Base-by-base conservation (phyloP, 441 rosid species). In the Jatropha podagrica region DNA sequence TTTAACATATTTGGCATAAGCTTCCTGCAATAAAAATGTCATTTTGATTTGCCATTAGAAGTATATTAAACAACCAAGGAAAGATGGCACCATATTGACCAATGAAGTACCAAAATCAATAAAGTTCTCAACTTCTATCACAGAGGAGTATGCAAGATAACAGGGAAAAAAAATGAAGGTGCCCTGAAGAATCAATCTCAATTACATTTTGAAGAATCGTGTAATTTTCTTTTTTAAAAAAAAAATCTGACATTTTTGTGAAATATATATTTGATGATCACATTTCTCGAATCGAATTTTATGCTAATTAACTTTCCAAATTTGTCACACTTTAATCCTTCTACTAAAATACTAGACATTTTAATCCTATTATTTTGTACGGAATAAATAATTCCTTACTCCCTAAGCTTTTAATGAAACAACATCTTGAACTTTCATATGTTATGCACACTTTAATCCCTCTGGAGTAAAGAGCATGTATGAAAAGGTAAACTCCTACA, bases 1-100 rank as follows among this genome's bases (percentile, higher is more conserved):
- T 64, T 81, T 85, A 48, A 86, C 80, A 76, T 87, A 95, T 61
- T 89, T 90, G 77, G 97, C 93, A 81, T 92, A 93, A 69, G 87
- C 92, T 67, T 74, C 91, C 98, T 95, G 88, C 75, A 78, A 64
- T 63, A 37, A 65, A 13, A 75, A 68, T 17, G 51, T 60, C 23
- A 2, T 37, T 68, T 52, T 49, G 26, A 46, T 44, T 15, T 27
- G 13, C 13, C 71, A 59, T 71, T 62, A 46, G 8, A 74, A 73
- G 59, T 52, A 55, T 42, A 55, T 69, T 61, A 65, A 27, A 76
- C n/a, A 69, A 70, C 38, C 17, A 69, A 37, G 48, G 10, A 54
- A 27, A 62, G 23, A 60, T 44, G 71, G 23, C 8, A 8, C 41
- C 52, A 40, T 46, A 56, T 68, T n/a, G 2, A 1, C 61, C 54